Percentiles rank a stretch among this genome's conserved stretches.
phyloP scores from a whole-genome alignment of 306 rosid species.

The Quercus parvula region DNA sequence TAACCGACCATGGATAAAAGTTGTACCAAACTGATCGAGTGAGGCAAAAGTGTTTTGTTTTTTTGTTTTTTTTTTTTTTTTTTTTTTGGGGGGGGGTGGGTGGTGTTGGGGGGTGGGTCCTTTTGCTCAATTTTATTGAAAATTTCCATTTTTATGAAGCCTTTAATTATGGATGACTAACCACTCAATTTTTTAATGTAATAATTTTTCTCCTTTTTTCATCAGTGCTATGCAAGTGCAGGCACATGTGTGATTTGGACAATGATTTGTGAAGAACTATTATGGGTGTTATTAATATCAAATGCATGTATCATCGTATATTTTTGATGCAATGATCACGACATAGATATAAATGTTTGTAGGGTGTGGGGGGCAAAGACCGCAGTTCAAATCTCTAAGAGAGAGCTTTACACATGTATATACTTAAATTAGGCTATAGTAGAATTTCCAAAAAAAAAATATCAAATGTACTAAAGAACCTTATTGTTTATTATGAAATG shows the following conservation, averaged over 20 bases:
- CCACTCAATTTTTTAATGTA: neutral
- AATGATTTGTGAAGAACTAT: too few species aligned
- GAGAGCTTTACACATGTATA: fast-evolving
- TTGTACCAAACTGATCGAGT: neutral
- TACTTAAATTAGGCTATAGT: too few species aligned
- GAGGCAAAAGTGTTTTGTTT: neutral
- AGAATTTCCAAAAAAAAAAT: too few species aligned
- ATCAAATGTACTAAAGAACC: neutral
- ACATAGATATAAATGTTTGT: fast-evolving
- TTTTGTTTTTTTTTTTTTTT: too few species aligned
- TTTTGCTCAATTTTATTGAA: neutral
- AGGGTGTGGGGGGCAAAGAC: fast-evolving
- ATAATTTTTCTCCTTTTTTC: neutral
- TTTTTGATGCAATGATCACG: too few species aligned
- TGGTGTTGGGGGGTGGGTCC: too few species aligned
- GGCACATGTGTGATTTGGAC: neutral
- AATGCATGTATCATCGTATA: fast-evolving
- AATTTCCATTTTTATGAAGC: too few species aligned
- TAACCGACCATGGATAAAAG: neutral
- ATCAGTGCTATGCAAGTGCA: neutral
- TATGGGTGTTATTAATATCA: too few species aligned
- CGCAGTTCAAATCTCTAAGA: fast-evolving
- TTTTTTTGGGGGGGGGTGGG: too few species aligned
- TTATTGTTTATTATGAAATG: neutral
- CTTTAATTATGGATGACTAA: too few species aligned